Percentiles rank a stretch among this genome's conserved stretches.
Conservation (phyloP, 805 yeast species). For the Cyberlindnera mrakii region DNA sequence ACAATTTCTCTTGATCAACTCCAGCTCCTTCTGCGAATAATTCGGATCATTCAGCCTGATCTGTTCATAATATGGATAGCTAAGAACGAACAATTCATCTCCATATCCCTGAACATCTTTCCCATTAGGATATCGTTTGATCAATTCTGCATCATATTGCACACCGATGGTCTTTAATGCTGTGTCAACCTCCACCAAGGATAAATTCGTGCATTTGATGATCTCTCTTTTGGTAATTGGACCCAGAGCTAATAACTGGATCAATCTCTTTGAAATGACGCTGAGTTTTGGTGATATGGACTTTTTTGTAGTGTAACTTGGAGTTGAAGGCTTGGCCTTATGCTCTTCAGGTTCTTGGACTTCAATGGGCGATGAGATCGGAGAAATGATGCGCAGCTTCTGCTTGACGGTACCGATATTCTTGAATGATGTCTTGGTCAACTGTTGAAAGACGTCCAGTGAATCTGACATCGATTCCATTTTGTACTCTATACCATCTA, state of each 20-base stretch:
- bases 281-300: constrained; percentile 9
- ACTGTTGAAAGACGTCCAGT: constrained; percentile 19
- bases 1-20: constrained; percentile 11
- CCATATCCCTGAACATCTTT: constrained; percentile 21
- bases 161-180: constrained; percentile 24
- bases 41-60: constrained; percentile 12
- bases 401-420: constrained; percentile 13
- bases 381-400: constrained; percentile 9
- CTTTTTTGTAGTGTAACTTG: no score
- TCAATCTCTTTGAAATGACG: constrained; percentile 28
- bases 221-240: constrained; percentile 33
- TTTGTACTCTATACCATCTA: constrained; percentile 4
- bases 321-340: no score
- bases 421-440: constrained; percentile 17
- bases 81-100: constrained; percentile 29
- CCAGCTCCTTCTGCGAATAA: constrained; percentile 6
- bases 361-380: constrained; percentile 6
- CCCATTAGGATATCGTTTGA: constrained; percentile 24
- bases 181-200: constrained; percentile 22
- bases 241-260: constrained; percentile 43
- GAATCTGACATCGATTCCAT: constrained; percentile 4
- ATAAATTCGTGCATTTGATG: constrained; percentile 23
- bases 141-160: constrained; percentile 23
- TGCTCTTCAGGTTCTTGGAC: not conserved
- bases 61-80: constrained; percentile 29